These are phyloP conservation scores for Chiua sp. DNA, from an alignment of 1,284 basidiomycete genomes.

Conservation along the genomic window DNA sequence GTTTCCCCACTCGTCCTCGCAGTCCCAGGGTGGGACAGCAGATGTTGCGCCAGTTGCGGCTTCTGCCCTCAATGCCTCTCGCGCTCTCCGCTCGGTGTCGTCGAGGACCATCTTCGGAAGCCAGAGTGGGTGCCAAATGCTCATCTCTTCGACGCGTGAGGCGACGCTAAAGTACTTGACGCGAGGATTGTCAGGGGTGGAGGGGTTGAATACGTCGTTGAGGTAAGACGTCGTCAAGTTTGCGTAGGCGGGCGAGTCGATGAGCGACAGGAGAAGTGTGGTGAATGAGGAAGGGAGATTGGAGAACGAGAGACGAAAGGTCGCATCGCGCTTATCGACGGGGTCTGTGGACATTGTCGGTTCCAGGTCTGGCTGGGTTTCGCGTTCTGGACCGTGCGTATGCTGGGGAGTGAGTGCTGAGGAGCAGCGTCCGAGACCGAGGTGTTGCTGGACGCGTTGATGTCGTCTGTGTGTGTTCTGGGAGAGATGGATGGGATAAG, in stretches of 20 bases:
- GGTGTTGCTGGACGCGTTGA: slow-evolving; percentile 63
- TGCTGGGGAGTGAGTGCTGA: slow-evolving; percentile 38
- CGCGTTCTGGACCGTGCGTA: slow-evolving; percentile 8
- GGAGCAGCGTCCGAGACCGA: slow-evolving; percentile 77
- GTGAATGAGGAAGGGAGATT: slow-evolving; percentile 84
- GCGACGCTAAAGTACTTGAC: slow-evolving; percentile 96
- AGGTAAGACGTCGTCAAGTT: slow-evolving; percentile 92
- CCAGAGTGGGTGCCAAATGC: slow-evolving; percentile 95
- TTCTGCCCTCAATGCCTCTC: slow-evolving; percentile 40
- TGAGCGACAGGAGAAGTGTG: slow-evolving; percentile 86
- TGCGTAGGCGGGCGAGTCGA: slow-evolving; percentile 97
- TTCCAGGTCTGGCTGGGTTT: slow-evolving; percentile 16
- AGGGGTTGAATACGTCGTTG: slow-evolving; percentile 89
- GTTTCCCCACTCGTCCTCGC: slow-evolving; percentile 81
- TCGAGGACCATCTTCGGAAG: slow-evolving; percentile 95
- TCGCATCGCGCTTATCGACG: slow-evolving; percentile 32
- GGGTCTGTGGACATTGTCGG: slow-evolving; percentile 13
- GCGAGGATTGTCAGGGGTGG: slow-evolving; percentile 82
- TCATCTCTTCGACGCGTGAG: slow-evolving; percentile 74
- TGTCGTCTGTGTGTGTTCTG: slow-evolving; percentile 18
- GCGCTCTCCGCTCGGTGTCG: slow-evolving; percentile 65
- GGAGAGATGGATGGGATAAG: slow-evolving; percentile 5
- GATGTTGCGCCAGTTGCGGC: slow-evolving; percentile 19
- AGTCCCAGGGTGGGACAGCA: slow-evolving; percentile 42
- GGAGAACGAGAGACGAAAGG: slow-evolving; percentile 49